Base-by-base conservation (phyloP, 2,329 filamentous ascomycete species). In the Fusarium guadeloupense region DNA sequence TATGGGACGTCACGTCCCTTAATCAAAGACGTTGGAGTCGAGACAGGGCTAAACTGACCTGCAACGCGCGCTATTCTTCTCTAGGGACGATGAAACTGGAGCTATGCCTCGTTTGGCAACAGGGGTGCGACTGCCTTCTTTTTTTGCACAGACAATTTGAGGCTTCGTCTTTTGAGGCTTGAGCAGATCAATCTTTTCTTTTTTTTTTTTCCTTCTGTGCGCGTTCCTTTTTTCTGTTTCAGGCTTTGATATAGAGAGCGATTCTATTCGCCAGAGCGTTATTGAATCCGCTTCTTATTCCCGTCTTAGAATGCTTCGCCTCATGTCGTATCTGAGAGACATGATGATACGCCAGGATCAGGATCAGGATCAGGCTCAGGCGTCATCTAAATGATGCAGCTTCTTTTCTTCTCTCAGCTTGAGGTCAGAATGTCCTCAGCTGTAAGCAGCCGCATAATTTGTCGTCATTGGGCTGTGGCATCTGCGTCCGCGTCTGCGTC, bases 161-260 rank as follows among this genome's bases (percentile, higher is more conserved):
- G 45, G 40, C 59, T 42, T 58, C 50, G 55, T 40, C 39, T 40
- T 64, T 34, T 39, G 46, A 35, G 19, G 20, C 20, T 40, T 26
- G 20, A 38, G 33, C 25, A 43, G 41, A 45, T 45, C 19, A 10
- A 31, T 39, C 31, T 33, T 52, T 31, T n/a, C n/a, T n/a, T n/a
- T n/a, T n/a, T n/a, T n/a, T n/a, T n/a, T n/a, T n/a, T n/a, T 40
- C 50, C 46, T 52, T 25, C 54, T 26, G 54, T 49, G 46, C 39
- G 17, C 47, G 59, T 54, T 52, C 51, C 40, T 54, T 66, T 64
- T 46, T 42, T n/a, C 17, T n/a, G 55, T 64, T 62, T 64, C 61
- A 53, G 43, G 20, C 20, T 17, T 19, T 48, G 30, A 4, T 9
- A 3, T 20, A 19, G 16, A 6, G 6, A 30, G 17, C 6, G 14